Evolutionary conservation across 2,329 filamentous ascomycete species (phyloP), one percentile per base, ranked within the genome.

Genomic region (Macrophomina phaseolina): DNA sequence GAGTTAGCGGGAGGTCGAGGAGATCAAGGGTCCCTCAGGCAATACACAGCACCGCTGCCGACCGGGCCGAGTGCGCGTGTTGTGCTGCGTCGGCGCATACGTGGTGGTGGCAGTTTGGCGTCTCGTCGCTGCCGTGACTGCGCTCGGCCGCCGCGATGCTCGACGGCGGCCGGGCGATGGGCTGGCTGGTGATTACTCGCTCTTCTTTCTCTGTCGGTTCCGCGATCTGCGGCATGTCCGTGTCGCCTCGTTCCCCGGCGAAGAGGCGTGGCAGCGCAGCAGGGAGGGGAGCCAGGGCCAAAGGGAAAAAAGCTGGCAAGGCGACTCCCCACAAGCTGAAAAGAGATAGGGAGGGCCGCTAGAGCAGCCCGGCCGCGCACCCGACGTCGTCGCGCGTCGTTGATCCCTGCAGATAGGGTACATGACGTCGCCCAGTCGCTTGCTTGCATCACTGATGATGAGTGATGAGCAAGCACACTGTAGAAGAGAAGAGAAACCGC

Each of bases 351-450:
- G 2, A 23, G 23, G 23, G 23, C 23, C 23, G 23, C 23, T 23
- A 23, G 23, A 23, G 28, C 5, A 12, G 23, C 6, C 23, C 16
- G 9, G 48, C 14, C n/a, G 48, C 9, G 48, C 48, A 30, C 48
- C 23, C 49, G 49, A 36, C 49, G 48, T 53, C 40, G 56, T 61
- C n/a, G 42, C 34, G 42, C 56, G 30, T 48, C 56, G 56, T 11
- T 23, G 40, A 61, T 61, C 56, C 56, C 56, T 46, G 56, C 18
- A 12, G 16, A 46, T 46, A 23, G 32, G 40, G 38, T 60, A 48
- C 38, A 61, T 61, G 56, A 61, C 42, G 56, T 61, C 45, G 11
- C 16, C n/a, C n/a, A 23, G 16, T 5, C 46, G n/a, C 46, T 28
- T 49, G 18, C 46, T 28, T 49, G 46, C 46, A 49, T 49, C 46